A percentile compares a stretch with the other conserved stretches of the same genome.
phyloP scores from a whole-genome alignment of 1,284 basidiomycete species.

The Sphaerobolus stellatus region DNA sequence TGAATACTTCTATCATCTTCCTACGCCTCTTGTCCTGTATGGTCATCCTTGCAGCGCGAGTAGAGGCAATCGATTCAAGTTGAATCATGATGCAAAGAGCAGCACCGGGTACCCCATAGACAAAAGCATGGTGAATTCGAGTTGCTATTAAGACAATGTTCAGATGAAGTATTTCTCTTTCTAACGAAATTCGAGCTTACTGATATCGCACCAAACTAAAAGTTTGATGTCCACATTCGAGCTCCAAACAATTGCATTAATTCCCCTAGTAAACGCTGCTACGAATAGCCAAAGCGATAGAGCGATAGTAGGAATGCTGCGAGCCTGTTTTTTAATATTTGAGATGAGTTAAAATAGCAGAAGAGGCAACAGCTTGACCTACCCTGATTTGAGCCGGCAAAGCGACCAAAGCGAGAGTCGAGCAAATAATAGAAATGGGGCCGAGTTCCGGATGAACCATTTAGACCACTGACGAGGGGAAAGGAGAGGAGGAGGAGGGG shows the following conservation, averaged over 20 bases:
- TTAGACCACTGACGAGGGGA: no score
- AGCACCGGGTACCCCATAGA: constrained; percentile 40
- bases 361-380: no score
- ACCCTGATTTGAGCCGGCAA: no score
- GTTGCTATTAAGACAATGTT: constrained; percentile 11
- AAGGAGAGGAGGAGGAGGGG: no score
- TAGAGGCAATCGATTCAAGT: constrained; percentile 40
- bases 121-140: constrained; percentile 38
- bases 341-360: no score
- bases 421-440: no score
- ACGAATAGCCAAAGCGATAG: constrained; percentile 58
- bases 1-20: constrained; percentile 45
- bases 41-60: constrained; percentile 29
- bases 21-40: constrained; percentile 35
- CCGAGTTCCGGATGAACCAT: no score
- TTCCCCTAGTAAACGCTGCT: constrained; percentile 48
- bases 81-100: constrained; percentile 47
- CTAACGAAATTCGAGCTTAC: constrained; percentile 38
- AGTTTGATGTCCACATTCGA: constrained; percentile 43
- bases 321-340: no score
- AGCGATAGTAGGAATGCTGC: constrained; percentile 55
- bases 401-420: no score
- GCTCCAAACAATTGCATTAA: constrained; percentile 61
- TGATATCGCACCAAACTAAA: constrained; percentile 68
- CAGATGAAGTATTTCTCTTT: background rate